Percentiles rank a stretch among this genome's conserved stretches.
phyloP scores from a whole-genome alignment of 192 early-diverging fungal species.

The Entrophospora sp. region DNA sequence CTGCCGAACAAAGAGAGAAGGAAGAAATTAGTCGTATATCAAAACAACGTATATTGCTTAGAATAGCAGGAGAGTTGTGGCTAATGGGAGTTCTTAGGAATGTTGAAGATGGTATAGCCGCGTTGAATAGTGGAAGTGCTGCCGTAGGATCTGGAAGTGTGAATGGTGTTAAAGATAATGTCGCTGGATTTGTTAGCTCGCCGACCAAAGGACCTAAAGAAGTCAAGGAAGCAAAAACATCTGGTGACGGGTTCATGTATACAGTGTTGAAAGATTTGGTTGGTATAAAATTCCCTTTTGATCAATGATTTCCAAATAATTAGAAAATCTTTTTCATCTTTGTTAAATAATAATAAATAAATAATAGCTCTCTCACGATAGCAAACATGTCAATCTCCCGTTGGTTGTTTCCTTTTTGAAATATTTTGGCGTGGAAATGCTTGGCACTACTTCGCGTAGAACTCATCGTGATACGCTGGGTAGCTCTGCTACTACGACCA shows the following conservation, averaged over 20 bases:
- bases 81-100: constrained; percentile 65
- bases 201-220: constrained; percentile 26
- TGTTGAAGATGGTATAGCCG: constrained; percentile 50
- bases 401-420: constrained; percentile 45
- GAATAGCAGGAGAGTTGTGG: constrained; percentile 77
- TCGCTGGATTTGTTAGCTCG: constrained; percentile 36
- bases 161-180: constrained; percentile 37
- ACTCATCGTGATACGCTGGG: constrained; percentile 27
- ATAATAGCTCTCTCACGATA: constrained; percentile 35
- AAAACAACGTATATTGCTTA: constrained; percentile 56
- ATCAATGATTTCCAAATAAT: constrained; percentile 14
- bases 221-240: constrained; percentile 19
- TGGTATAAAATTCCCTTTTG: background rate
- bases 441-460: constrained; percentile 39
- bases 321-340: background rate
- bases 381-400: constrained; percentile 45
- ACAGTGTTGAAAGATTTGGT: constrained; percentile 43
- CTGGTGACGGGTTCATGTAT: constrained; percentile 42
- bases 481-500: background rate
- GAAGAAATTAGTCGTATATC: constrained; percentile 67
- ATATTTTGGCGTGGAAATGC: constrained; percentile 42
- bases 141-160: constrained; percentile 26
- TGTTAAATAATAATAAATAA: background rate
- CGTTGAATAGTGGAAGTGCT: constrained; percentile 30
- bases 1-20: constrained; percentile 75